These are phyloP conservation scores for Penstemon eatonii DNA, from an alignment of 257 asterid species.

Conservation along the genomic window DNA sequence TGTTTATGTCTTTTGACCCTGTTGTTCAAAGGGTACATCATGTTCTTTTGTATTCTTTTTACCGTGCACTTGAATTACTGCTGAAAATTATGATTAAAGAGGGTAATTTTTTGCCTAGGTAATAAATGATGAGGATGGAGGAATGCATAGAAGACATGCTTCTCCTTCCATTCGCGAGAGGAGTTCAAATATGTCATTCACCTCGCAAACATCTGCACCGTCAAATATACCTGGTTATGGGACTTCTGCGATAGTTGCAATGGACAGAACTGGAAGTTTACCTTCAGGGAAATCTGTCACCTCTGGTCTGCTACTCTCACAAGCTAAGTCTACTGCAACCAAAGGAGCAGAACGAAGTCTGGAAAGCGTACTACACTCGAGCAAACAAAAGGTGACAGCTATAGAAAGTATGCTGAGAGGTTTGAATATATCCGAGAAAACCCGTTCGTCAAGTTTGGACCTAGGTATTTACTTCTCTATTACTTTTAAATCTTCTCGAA, in stretches of 20 bases:
- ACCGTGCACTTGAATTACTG: constrained; percentile 11
- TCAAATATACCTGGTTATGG: constrained; percentile 86
- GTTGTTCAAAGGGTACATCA: constrained; percentile 87
- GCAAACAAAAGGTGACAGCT: constrained; percentile 97
- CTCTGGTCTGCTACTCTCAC: constrained; percentile 75
- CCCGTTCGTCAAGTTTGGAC: constrained; percentile 95
- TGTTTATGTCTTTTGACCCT: constrained; percentile 84
- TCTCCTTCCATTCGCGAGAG: constrained; percentile 97
- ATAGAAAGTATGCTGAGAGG: constrained; percentile 98
- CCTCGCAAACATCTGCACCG: constrained; percentile 68
- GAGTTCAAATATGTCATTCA: constrained; percentile 55
- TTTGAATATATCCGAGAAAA: constrained; percentile 70
- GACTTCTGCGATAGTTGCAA: constrained; percentile 95
- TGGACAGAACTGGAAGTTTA: constrained; percentile 84
- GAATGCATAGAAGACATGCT: constrained; percentile 90
- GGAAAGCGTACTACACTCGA: constrained; percentile 92
- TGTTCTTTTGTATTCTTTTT: constrained; percentile 20
- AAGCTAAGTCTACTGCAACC: constrained; percentile 55
- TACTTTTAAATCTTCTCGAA: constrained; percentile 20
- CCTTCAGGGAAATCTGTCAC: constrained; percentile 65
- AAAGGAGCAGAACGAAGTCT: constrained; percentile 85
- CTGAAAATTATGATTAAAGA: constrained; percentile 31
- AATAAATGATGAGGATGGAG: constrained; percentile 95
- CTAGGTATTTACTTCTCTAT: constrained; percentile 66
- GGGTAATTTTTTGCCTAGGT: constrained; percentile 47